These are phyloP conservation scores for Fagus crenata DNA, from an alignment of 306 rosid genomes.

Conservation along the genomic window DNA sequence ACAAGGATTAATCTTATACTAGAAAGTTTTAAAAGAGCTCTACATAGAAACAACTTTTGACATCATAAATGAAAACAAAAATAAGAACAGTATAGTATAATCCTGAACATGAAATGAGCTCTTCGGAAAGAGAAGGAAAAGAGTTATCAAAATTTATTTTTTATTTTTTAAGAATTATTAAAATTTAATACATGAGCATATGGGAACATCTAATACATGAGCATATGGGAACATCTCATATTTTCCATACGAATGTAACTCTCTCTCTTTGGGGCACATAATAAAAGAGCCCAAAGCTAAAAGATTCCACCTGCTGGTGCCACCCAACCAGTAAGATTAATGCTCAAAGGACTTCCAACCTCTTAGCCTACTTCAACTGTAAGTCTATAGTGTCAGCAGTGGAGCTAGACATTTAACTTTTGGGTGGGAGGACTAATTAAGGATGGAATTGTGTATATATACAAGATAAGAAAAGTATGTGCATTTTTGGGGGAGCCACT, in stretches of 20 bases:
- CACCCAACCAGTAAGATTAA: neutral
- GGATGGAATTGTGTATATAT: too few relatives aligned
- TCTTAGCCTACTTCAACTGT: too few relatives aligned
- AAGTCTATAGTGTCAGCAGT: too few relatives aligned
- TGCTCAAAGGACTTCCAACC: too few relatives aligned
- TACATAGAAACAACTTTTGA: too few relatives aligned
- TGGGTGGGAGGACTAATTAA: too few relatives aligned
- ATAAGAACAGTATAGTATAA: too few relatives aligned
- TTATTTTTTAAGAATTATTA: neutral
- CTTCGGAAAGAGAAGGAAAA: neutral
- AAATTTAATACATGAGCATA: neutral
- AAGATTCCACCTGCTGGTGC: neutral
- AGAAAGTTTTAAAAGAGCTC: neutral
- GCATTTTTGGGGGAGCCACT: too few relatives aligned
- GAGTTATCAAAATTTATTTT: neutral
- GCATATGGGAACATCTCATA: neutral
- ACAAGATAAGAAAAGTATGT: too few relatives aligned
- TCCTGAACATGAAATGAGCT: neutral
- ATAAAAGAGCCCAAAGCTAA: slow-evolving; percentile 2
- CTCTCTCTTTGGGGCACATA: neutral
- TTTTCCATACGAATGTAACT: neutral
- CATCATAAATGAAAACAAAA: too few relatives aligned
- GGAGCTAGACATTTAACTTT: too few relatives aligned
- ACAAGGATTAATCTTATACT: neutral
- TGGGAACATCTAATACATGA: too few relatives aligned